Evolutionary conservation across 768 basidiomycete species (phyloP).

Genomic region (Chalciporus pseudorubinellus): DNA sequence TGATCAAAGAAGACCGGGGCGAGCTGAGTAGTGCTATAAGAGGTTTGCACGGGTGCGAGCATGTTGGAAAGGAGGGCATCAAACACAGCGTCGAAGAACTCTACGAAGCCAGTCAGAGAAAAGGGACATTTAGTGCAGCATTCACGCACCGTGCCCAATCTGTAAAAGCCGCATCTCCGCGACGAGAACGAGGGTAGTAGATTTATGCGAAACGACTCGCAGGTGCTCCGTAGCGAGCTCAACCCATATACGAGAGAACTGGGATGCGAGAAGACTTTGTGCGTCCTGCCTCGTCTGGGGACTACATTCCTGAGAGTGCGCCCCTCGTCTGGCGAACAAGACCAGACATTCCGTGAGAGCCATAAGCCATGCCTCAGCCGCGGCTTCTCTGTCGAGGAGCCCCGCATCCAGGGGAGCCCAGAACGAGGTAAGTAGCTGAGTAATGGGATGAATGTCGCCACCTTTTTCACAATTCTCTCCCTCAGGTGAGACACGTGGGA

Average conservation of each 20-base stretch:
- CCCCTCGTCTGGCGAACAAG: slow-evolving; percentile 45
- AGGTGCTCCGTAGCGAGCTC: slow-evolving; percentile 43
- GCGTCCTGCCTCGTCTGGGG: slow-evolving; percentile 3
- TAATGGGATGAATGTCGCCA: slow-evolving; percentile 29
- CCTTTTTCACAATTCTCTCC: neutral
- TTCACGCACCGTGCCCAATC: slow-evolving; percentile 40
- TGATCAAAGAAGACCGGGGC: slow-evolving; percentile 47
- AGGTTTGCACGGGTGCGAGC: neutral
- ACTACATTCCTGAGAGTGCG: slow-evolving; percentile 2
- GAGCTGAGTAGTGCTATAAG: slow-evolving; percentile 21
- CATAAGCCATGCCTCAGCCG: slow-evolving; percentile 59
- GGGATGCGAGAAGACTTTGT: slow-evolving; percentile 40
- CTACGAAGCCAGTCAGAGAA: slow-evolving; percentile 23
- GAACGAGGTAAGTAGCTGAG: slow-evolving; percentile 66
- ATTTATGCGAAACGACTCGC: slow-evolving; percentile 44
- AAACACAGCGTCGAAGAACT: slow-evolving; percentile 53
- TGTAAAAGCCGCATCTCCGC: slow-evolving; percentile 43
- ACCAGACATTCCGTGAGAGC: slow-evolving; percentile 68
- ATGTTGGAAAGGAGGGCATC: slow-evolving; percentile 33
- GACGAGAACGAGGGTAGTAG: slow-evolving; percentile 44
- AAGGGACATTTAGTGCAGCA: slow-evolving; percentile 18
- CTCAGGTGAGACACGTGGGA: slow-evolving; percentile 10
- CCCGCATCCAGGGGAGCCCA: slow-evolving; percentile 72
- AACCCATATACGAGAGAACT: slow-evolving; percentile 49
- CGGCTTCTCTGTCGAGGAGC: slow-evolving; percentile 22